Evolutionary conservation across 2,329 filamentous ascomycete species (phyloP).

Genomic region (Fusarium musae): DNA sequence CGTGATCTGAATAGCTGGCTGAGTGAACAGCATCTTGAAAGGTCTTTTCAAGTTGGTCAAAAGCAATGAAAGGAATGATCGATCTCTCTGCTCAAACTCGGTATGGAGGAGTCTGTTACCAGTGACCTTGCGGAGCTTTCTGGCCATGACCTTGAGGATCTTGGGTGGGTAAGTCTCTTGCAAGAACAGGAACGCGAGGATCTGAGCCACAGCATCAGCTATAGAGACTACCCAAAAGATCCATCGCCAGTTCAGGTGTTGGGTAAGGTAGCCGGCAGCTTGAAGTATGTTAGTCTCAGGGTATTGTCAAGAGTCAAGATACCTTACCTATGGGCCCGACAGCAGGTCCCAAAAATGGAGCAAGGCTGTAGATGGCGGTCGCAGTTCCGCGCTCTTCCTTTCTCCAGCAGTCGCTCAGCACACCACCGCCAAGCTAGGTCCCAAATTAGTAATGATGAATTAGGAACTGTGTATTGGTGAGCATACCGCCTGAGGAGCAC

Average conservation of each 20-base stretch:
- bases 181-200: conserved; percentile 52
- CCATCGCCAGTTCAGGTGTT: conserved; percentile 56
- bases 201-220: conserved; percentile 49
- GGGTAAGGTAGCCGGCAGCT: conserved; percentile 54
- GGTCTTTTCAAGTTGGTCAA: conserved; percentile 56
- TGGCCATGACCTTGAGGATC: conserved; percentile 45
- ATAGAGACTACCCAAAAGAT: conserved; percentile 57
- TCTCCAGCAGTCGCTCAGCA: conserved; percentile 60
- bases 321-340: conserved; percentile 53
- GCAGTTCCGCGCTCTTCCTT: conserved; percentile 53
- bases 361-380: conserved; percentile 50
- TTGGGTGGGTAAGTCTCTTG: conserved; percentile 54
- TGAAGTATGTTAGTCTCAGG: not conserved
- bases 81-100: conserved; percentile 44
- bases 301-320: rapidly evolving
- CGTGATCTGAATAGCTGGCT: conserved; percentile 62
- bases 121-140: conserved; percentile 43
- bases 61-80: conserved; percentile 40
- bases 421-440: conserved; percentile 53
- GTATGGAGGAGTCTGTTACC: conserved; percentile 46
- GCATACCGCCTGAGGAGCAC: conserved; percentile 57
- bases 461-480: too few species aligned
- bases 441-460: too few species aligned
- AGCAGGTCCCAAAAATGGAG: conserved; percentile 57
- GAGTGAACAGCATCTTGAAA: conserved; percentile 59